Conservation (phyloP, 495 filamentous ascomycete species). For the Penicillium paradoxum region DNA sequence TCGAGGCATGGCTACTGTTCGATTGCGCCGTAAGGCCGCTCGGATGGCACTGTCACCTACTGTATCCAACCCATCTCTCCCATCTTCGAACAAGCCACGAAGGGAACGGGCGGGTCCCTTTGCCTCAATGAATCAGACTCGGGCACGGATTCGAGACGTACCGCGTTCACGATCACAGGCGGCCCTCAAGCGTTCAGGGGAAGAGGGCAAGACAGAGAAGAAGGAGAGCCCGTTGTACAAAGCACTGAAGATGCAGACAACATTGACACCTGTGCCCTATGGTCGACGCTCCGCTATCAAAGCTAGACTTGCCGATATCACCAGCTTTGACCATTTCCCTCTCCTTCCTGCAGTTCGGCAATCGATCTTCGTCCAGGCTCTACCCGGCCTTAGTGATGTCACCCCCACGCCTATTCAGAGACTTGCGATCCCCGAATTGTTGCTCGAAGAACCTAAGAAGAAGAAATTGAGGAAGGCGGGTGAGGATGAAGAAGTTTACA, state of each 20-base stretch:
- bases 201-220: conserved; percentile 31
- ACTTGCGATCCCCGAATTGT: conserved; percentile 75
- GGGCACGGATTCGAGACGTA: conserved; percentile 50
- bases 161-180: conserved; percentile 37
- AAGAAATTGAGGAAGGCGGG: conserved; percentile 20
- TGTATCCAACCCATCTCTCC: conserved; percentile 51
- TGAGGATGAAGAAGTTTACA: conserved; percentile 28
- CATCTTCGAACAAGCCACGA: conserved; percentile 41
- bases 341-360: conserved; percentile 69
- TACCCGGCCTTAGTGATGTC: conserved; percentile 65
- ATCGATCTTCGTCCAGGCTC: conserved; percentile 62
- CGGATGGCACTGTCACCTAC: conserved; percentile 76
- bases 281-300: conserved; percentile 64
- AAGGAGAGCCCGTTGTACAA: conserved; percentile 57
- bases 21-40: conserved; percentile 49
- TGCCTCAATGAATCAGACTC: conserved; percentile 71
- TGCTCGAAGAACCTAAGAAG: conserved; percentile 41
- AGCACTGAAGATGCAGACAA: conserved; percentile 91
- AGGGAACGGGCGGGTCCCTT: conserved; percentile 58
- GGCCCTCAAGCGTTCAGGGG: conserved; percentile 35
- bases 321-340: conserved; percentile 74
- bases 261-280: conserved; percentile 70
- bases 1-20: conserved; percentile 38
- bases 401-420: conserved; percentile 83
- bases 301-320: conserved; percentile 58